These are phyloP conservation scores for Croton laevigatus DNA, from an alignment of 441 rosid genomes.

Conservation along the genomic window DNA sequence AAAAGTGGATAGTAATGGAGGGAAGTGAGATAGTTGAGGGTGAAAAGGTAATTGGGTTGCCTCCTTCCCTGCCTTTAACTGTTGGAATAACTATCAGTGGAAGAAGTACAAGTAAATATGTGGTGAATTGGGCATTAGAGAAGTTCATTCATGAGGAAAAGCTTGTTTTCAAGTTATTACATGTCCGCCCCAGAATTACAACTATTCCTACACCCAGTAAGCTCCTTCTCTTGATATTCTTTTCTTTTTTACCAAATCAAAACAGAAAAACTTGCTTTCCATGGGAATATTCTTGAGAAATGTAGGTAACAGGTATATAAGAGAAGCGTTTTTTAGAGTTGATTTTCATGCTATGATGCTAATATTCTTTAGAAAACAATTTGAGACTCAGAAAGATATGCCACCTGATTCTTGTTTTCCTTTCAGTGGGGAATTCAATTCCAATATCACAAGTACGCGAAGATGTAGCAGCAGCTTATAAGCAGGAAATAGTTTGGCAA, in stretches of 20 bases:
- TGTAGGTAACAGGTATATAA: no score
- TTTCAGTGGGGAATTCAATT: conserved; percentile 65
- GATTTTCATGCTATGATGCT: no score
- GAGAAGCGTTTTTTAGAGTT: no score
- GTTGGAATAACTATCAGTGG: conserved; percentile 72
- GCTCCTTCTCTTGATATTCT: conserved; percentile 20
- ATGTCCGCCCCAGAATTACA: conserved; percentile 57
- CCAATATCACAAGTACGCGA: conserved; percentile 74
- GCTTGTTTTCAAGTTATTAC: conserved; percentile 55
- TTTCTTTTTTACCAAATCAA: no score
- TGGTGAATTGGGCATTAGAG: conserved; percentile 70
- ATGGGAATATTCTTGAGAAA: neutral
- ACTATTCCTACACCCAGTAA: conserved; percentile 70
- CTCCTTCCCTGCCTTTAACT: conserved; percentile 34
- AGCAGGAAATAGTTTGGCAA: conserved; percentile 59
- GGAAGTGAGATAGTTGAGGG: conserved; percentile 33
- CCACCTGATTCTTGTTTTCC: conserved; percentile 12
- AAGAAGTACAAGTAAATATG: conserved; percentile 51
- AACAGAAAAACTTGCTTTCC: no score
- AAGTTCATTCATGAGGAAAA: conserved; percentile 57
- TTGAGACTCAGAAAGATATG: neutral
- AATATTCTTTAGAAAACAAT: neutral
- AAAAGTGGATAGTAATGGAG: conserved; percentile 34
- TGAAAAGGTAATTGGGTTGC: conserved; percentile 24
- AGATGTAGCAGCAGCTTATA: conserved; percentile 69